Conservation (phyloP, 768 basidiomycete species). For the Tephrocybe sp. region DNA sequence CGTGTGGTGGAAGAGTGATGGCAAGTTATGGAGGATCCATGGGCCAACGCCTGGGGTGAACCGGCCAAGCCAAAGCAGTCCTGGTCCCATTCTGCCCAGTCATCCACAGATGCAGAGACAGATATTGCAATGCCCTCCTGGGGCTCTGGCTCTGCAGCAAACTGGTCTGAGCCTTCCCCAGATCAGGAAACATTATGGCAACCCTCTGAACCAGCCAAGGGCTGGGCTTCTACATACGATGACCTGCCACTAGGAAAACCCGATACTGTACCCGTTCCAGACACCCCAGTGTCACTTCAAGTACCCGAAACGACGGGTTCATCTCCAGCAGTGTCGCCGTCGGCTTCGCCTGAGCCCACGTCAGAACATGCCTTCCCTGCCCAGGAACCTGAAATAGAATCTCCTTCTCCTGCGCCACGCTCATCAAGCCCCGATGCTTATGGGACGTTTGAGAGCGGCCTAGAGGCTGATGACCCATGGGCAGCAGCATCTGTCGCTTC, state of each 20-base stretch:
- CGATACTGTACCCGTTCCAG: conserved; percentile 1
- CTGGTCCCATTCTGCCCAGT: not conserved
- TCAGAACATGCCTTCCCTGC: not conserved
- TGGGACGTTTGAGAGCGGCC: conserved; percentile 57
- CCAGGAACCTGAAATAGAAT: conserved; percentile 1
- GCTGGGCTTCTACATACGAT: conserved; percentile 44
- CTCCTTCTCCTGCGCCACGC: conserved; percentile 14
- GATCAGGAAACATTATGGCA: conserved; percentile 43
- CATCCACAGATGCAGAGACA: conserved; percentile 39
- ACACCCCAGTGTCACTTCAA: conserved; percentile 13
- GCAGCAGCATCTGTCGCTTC: conserved; percentile 25
- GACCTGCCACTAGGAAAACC: conserved; percentile 34
- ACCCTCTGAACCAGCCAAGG: conserved; percentile 18
- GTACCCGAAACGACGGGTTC: conserved; percentile 11
- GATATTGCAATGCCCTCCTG: conserved; percentile 61
- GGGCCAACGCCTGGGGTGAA: conserved; percentile 71
- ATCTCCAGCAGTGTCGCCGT: not conserved
- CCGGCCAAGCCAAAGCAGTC: conserved; percentile 29
- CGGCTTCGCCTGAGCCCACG: not conserved
- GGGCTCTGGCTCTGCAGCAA: conserved; percentile 42
- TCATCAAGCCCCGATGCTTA: conserved; percentile 53
- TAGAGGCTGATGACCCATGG: conserved; percentile 35
- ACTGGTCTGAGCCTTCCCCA: conserved; percentile 50
- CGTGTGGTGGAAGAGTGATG: not conserved
- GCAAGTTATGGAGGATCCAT: conserved; percentile 68